Evolutionary conservation across 352 stramenopile genomes (phyloP).

Genomic region (Bremia lactucae): DNA sequence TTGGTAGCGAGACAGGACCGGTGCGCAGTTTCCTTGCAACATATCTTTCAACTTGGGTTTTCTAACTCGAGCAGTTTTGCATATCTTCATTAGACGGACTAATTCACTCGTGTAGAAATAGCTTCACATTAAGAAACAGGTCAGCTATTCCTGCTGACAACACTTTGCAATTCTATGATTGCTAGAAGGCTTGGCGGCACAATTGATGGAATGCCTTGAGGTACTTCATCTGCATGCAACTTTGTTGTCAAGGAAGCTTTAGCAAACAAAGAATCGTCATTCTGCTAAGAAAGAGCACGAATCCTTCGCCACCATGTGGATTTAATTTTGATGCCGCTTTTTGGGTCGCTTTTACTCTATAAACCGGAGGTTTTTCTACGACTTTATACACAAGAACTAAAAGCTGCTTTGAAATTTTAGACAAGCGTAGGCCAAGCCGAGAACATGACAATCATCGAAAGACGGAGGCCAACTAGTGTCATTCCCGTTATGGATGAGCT

Average conservation of each 20-base stretch:
- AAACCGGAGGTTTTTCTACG: conserved; percentile 72
- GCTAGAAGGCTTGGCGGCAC: conserved; percentile 25
- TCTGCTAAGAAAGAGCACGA: conserved; percentile 61
- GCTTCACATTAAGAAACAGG: conserved; percentile 11
- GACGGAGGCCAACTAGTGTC: conserved; percentile 72
- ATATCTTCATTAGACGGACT: too few species aligned
- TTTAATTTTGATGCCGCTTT: conserved; percentile 73
- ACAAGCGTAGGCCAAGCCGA: conserved; percentile 40
- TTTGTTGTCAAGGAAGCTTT: too few species aligned
- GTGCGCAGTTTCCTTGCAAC: too few species aligned
- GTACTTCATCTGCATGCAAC: too few species aligned
- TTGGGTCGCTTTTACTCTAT: conserved; percentile 68
- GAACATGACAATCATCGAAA: conserved; percentile 57
- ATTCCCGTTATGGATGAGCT: conserved; percentile 80
- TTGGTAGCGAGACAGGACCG: too few species aligned
- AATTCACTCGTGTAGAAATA: too few species aligned
- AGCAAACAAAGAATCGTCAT: too few species aligned
- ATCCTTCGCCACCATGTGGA: conserved; percentile 64
- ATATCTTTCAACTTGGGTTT: too few species aligned
- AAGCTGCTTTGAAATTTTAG: conserved; percentile 24
- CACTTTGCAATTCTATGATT: conserved; percentile 18
- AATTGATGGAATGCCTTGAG: conserved; percentile 15
- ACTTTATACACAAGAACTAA: conserved; percentile 64
- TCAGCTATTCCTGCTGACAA: conserved; percentile 13
- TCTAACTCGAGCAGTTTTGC: too few species aligned